Evolutionary conservation across 345 rosid species (phyloP).

Genomic region (Hypericum perforatum): DNA sequence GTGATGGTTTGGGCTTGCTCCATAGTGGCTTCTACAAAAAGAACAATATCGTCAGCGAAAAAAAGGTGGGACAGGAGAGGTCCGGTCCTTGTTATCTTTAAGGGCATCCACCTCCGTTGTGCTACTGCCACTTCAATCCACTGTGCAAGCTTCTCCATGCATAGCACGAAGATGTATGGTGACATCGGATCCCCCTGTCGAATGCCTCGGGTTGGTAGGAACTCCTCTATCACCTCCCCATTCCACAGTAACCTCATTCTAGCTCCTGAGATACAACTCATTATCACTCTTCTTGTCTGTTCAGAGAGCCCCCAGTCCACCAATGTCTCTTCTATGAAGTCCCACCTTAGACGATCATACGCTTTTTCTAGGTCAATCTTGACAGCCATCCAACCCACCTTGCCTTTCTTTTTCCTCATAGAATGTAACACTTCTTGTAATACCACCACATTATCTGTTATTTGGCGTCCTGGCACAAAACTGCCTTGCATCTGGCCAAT

Average conservation of each 20-base stretch:
- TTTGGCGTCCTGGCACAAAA: not conserved
- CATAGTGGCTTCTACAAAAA: not conserved
- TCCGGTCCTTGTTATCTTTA: not conserved
- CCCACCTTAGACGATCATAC: not conserved
- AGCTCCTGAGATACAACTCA: not conserved
- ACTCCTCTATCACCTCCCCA: not conserved
- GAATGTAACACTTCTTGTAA: not conserved
- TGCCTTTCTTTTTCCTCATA: not conserved
- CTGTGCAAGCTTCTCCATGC: not conserved
- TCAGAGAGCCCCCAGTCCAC: not conserved
- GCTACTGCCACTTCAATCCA: not conserved
- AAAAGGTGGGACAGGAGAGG: not conserved
- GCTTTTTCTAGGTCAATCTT: not conserved
- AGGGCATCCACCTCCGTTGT: not conserved
- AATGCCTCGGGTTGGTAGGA: too few species aligned
- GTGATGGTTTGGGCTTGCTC: not conserved
- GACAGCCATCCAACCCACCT: too few species aligned
- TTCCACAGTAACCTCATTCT: not conserved
- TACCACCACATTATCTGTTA: not conserved
- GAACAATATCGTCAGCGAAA: not conserved
- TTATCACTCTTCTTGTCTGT: too few species aligned
- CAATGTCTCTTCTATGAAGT: not conserved
- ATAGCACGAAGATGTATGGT: too few species aligned
- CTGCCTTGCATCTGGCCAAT: not conserved
- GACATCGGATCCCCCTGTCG: too few species aligned